Base-by-base conservation (phyloP, 495 filamentous ascomycete genomes). In the Jackrogersella multiformis region DNA sequence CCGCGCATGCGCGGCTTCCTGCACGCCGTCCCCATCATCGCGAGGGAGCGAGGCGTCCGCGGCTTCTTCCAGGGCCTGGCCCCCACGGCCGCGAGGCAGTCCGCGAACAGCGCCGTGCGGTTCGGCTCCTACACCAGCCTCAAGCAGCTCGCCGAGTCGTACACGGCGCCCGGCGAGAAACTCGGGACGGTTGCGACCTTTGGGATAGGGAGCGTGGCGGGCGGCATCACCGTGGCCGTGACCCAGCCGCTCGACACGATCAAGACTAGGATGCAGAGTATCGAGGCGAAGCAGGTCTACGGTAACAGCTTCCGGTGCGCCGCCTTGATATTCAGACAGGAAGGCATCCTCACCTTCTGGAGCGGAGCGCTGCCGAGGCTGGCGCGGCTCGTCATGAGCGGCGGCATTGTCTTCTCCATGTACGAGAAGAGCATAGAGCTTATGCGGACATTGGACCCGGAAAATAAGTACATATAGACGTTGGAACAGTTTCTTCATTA, bases 391-490 rank as follows among this genome's bases (percentile, higher is more conserved):
- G 91, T 97, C 62, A 54, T 94, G 81, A 97, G 93, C 73, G 95
- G 95, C 51, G 95, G 95, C 16, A 97, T 99, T 73, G 96, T 99
- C 53, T 99, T 99, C 74, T 93, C 96, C 3, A 97, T 98, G 94
- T 98, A 99, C 76, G 95, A 99, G 80, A 98, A 98, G 83, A 90
- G 90, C 38, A 97, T 99, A 79, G 96, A 98, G 57, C 69, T 89
- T 46, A 84, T 99, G 77, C 90, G 95, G 73, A 80, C 76, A 61
- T 34, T 93, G 20, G 95, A 99, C 76, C 96, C 95, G 10, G 85
- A 96, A 69, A 85, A 88, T 65, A 88, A 85, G 75, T 97, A 97
- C 75, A 86, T 98, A 59, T 94, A 81, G 49, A 57, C 41, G 41
- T 38, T 18, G 26, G 42, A 57, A 30, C 30, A 39, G 5, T 28